These are phyloP conservation scores for Luffa aegyptiaca DNA, from an alignment of 306 rosid species.

Conservation along the genomic window DNA sequence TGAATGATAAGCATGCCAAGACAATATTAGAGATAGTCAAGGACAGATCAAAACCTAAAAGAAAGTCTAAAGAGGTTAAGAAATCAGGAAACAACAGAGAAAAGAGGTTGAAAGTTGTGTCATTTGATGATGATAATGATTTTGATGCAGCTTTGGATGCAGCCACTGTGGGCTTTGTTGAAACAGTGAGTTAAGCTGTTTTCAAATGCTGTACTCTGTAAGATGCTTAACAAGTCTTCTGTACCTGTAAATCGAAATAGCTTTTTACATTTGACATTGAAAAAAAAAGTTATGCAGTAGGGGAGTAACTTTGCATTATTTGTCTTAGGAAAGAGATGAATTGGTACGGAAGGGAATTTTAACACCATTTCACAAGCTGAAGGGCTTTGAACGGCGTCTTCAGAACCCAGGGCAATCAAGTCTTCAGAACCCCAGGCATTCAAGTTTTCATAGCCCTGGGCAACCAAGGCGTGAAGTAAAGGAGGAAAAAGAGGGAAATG, in stretches of 20 bases:
- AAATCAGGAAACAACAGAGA: constrained; percentile 20
- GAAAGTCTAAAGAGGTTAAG: constrained; percentile 44
- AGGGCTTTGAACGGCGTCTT: constrained; percentile 80
- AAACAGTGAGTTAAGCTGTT: constrained; percentile 61
- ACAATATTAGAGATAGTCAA: constrained; percentile 44
- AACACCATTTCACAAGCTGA: constrained; percentile 88
- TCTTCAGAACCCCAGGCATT: constrained; percentile 47
- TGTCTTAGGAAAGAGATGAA: constrained; percentile 84
- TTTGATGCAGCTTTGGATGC: constrained; percentile 89
- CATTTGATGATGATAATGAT: constrained; percentile 68
- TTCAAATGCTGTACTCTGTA: not conserved
- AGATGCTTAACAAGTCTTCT: constrained; percentile 2
- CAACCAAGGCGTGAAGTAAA: constrained; percentile 33
- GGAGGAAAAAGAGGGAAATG: constrained; percentile 20
- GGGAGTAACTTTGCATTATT: constrained; percentile 23
- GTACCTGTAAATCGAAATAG: not conserved
- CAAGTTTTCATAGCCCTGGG: constrained; percentile 38
- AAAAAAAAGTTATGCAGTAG: not conserved
- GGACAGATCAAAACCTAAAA: constrained; percentile 51
- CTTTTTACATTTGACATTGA: not conserved
- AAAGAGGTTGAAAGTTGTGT: constrained; percentile 53
- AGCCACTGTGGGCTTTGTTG: constrained; percentile 84
- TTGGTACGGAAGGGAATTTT: constrained; percentile 77
- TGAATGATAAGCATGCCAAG: constrained; percentile 18
- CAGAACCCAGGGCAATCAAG: constrained; percentile 55